Evolutionary conservation across 2,329 filamentous ascomycete species (phyloP).

Genomic region (Daldinia sp.): DNA sequence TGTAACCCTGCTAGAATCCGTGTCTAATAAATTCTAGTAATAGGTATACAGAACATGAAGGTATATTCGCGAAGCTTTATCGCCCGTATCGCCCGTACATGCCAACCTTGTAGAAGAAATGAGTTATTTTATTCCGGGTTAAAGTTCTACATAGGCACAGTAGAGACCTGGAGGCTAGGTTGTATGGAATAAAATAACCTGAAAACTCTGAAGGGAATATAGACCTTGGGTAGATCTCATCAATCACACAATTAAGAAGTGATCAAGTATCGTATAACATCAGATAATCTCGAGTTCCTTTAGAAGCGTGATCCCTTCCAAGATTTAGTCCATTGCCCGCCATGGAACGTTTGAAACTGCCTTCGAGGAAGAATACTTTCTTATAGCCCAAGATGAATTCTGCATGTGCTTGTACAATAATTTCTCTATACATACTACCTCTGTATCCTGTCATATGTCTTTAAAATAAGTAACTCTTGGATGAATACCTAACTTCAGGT

Average conservation of each 20-base stretch:
- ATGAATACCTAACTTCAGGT: too few relatives aligned
- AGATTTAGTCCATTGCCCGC: neutral
- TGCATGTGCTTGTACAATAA: too few relatives aligned
- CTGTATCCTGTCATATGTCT: too few relatives aligned
- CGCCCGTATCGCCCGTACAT: neutral
- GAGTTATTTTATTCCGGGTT: neutral
- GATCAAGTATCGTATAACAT: neutral
- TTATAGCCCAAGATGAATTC: too few relatives aligned
- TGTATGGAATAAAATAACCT: neutral
- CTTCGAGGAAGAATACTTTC: too few relatives aligned
- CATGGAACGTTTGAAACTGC: too few relatives aligned
- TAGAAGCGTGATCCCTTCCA: neutral
- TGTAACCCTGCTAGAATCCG: neutral
- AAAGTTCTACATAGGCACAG: neutral
- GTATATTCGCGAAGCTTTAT: neutral
- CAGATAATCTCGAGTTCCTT: neutral
- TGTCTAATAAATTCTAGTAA: conserved; percentile 1
- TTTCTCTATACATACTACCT: too few relatives aligned
- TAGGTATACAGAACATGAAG: neutral
- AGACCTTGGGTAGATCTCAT: neutral
- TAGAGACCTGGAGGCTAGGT: neutral
- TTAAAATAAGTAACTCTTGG: too few relatives aligned
- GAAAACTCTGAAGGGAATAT: neutral
- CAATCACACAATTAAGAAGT: neutral
- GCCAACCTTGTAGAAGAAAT: neutral